A percentile compares a stretch with the other conserved stretches of the same genome.
These are phyloP conservation scores for Paradendryphiella salina DNA, from an alignment of 2,329 filamentous ascomycete genomes.

Conservation along the genomic window DNA sequence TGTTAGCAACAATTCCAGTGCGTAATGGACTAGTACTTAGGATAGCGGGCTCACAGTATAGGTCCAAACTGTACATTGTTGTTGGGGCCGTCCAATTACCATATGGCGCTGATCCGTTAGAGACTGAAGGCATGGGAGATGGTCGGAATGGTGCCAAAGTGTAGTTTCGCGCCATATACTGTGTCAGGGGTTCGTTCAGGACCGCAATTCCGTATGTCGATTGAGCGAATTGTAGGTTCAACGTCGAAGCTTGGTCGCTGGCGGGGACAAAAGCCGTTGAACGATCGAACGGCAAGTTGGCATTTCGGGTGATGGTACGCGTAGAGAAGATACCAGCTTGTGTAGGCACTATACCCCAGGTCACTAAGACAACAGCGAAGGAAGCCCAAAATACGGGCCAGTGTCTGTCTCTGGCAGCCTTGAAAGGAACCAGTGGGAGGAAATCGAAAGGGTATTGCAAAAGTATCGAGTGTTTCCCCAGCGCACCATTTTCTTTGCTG, in stretches of 20 bases:
- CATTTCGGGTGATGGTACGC: slow-evolving; percentile 28
- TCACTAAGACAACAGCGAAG: slow-evolving; percentile 55
- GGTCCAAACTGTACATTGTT: slow-evolving; percentile 39
- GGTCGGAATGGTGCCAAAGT: slow-evolving; percentile 51
- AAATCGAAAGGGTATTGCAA: slow-evolving; percentile 60
- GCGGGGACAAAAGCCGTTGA: slow-evolving; percentile 37
- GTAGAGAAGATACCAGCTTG: slow-evolving; percentile 60
- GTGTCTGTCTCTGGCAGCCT: slow-evolving; percentile 46
- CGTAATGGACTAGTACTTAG: background rate
- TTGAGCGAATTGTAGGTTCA: slow-evolving; percentile 50
- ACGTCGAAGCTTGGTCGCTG: slow-evolving; percentile 27
- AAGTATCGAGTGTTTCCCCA: slow-evolving; percentile 53
- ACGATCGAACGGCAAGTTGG: slow-evolving; percentile 6
- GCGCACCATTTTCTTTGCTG: slow-evolving; percentile 52
- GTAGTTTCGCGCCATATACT: slow-evolving; percentile 52
- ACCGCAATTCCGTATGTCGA: slow-evolving; percentile 53
- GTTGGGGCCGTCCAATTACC: slow-evolving; percentile 36
- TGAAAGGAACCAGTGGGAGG: slow-evolving; percentile 44
- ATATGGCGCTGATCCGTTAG: background rate
- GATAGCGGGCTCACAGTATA: slow-evolving; percentile 38
- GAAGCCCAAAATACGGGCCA: slow-evolving; percentile 56
- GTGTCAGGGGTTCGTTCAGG: slow-evolving; percentile 52
- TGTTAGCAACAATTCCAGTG: background rate
- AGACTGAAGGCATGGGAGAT: slow-evolving; percentile 2
- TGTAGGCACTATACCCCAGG: slow-evolving; percentile 59